These are phyloP conservation scores for Diaporthe caulivora DNA, from an alignment of 2,329 filamentous ascomycete genomes.

Conservation along the genomic window DNA sequence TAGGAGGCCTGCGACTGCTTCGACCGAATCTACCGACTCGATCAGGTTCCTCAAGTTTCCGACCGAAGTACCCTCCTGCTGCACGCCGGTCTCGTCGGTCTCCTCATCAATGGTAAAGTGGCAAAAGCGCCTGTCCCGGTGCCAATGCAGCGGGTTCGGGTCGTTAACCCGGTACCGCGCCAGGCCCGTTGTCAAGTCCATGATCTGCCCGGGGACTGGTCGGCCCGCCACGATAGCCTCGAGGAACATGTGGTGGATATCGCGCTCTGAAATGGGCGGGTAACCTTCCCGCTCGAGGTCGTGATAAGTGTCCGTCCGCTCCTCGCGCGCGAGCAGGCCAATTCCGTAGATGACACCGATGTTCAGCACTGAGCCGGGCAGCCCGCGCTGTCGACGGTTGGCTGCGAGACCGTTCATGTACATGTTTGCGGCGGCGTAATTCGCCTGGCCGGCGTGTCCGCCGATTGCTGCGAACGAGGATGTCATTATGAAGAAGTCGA, in stretches of 20 bases:
- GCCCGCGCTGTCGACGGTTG: slow-evolving; percentile 50
- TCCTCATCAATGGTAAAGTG: slow-evolving; percentile 50
- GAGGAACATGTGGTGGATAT: slow-evolving; percentile 64
- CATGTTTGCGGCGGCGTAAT: slow-evolving; percentile 61
- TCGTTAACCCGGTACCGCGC: slow-evolving; percentile 51
- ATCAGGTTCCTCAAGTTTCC: slow-evolving; percentile 48
- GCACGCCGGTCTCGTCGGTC: slow-evolving; percentile 19
- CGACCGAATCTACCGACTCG: slow-evolving; percentile 40
- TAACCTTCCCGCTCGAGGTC: slow-evolving; percentile 59
- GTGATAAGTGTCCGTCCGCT: slow-evolving; percentile 54
- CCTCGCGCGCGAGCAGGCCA: slow-evolving; percentile 57
- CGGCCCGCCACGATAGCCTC: slow-evolving; percentile 61
- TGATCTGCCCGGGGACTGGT: slow-evolving; percentile 44
- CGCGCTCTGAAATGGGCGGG: slow-evolving; percentile 62
- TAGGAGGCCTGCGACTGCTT: slow-evolving; percentile 46
- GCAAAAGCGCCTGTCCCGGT: slow-evolving; percentile 57
- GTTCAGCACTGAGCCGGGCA: slow-evolving; percentile 55
- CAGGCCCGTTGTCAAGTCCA: slow-evolving; percentile 56
- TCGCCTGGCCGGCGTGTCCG: slow-evolving; percentile 58
- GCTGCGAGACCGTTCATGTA: slow-evolving; percentile 60
- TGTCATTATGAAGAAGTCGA: slow-evolving; percentile 62
- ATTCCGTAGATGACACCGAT: slow-evolving; percentile 61
- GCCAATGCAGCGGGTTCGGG: slow-evolving; percentile 54
- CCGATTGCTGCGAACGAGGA: slow-evolving; percentile 59
- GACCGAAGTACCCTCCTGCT: slow-evolving; percentile 28